phyloP scores from a whole-genome alignment of 192 early-diverging fungal species.

The Diversispora epigaea region DNA sequence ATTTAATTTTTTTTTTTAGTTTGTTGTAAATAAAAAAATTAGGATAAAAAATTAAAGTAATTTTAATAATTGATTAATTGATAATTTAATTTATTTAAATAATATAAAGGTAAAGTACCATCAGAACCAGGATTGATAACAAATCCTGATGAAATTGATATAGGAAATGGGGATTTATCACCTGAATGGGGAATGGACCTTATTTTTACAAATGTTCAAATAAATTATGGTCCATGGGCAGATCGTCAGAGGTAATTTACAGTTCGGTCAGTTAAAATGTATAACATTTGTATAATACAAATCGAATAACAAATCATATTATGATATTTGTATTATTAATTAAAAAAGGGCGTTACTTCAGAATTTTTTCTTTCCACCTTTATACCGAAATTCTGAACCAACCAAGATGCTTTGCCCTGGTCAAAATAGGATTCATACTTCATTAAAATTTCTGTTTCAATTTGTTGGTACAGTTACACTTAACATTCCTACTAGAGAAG shows the following conservation, averaged over 20 bases:
- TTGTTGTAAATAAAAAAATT: no score
- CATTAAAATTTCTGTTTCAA: constrained; percentile 59
- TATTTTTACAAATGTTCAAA: constrained; percentile 50
- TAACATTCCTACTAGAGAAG: constrained; percentile 67
- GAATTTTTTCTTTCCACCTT: constrained; percentile 71
- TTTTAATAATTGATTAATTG: neutral
- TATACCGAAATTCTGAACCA: constrained; percentile 51
- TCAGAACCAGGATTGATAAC: constrained; percentile 26
- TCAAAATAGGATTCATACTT: constrained; percentile 53
- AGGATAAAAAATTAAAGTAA: no score
- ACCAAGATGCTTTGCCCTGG: constrained; percentile 55
- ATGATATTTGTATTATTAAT: neutral
- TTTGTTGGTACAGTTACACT: constrained; percentile 60
- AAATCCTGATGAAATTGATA: constrained; percentile 36
- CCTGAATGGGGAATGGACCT: constrained; percentile 76
- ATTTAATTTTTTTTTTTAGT: no score
- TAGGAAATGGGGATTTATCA: constrained; percentile 56
- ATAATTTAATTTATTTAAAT: constrained; percentile 15
- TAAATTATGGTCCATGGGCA: constrained; percentile 82
- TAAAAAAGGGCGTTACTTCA: constrained; percentile 54
- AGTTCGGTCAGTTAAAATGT: neutral
- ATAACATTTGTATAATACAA: neutral
- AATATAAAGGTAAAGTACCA: constrained; percentile 45
- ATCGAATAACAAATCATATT: neutral
- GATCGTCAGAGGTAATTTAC: constrained; percentile 65